Conservation (phyloP, 2,329 filamentous ascomycete genomes). For the Botrytis pseudocinerea region DNA sequence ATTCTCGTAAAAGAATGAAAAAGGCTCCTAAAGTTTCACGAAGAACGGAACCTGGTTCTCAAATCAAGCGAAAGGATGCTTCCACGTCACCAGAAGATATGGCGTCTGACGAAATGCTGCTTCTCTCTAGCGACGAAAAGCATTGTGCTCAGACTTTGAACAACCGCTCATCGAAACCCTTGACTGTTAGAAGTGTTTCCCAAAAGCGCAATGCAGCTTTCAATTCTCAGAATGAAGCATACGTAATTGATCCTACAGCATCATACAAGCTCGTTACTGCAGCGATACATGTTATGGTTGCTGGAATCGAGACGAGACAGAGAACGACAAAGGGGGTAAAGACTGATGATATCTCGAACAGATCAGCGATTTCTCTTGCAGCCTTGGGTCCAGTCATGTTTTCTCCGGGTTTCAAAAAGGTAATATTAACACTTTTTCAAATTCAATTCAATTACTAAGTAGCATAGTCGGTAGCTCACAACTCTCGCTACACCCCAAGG, state of each 20-base stretch:
- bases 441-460: slow-evolving; percentile 11
- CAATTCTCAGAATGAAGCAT: not conserved
- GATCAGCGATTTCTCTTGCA: slow-evolving; percentile 19
- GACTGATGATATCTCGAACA: slow-evolving; percentile 24
- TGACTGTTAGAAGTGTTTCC: not conserved
- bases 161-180: not conserved
- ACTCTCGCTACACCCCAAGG: slow-evolving; percentile 20
- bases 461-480: slow-evolving; percentile 18
- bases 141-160: not conserved
- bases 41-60: no score
- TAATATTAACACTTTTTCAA: slow-evolving; percentile 15
- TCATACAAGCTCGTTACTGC: slow-evolving; percentile 23
- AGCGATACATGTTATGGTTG: slow-evolving; percentile 27
- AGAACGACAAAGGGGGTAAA: slow-evolving; percentile 21
- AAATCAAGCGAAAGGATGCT: not conserved
- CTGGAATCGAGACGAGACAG: slow-evolving; percentile 16
- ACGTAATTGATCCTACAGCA: not conserved
- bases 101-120: not conserved
- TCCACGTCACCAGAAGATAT: not conserved
- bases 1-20: not conserved
- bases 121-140: not conserved
- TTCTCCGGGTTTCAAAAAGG: slow-evolving; percentile 37
- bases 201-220: not conserved
- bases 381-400: slow-evolving; percentile 31
- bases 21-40: no score